phyloP scores from a whole-genome alignment of 176 grass and related monocot genomes.

The Ensete glaucum region DNA sequence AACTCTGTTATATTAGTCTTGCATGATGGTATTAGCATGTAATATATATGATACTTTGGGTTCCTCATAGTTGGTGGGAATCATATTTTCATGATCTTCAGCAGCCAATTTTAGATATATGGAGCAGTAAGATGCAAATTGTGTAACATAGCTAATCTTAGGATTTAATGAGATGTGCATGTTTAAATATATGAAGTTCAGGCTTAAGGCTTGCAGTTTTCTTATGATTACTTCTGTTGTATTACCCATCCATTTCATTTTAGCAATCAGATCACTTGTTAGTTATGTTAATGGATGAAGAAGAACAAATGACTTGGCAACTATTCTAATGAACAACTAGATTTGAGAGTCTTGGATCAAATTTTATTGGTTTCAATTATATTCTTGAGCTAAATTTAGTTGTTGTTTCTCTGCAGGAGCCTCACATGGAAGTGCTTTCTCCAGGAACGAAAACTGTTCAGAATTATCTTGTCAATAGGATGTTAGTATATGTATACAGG shows the following conservation, averaged over 20 bases:
- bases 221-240: neutral
- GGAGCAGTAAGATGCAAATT: neutral
- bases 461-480: conserved; percentile 74
- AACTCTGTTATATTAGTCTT: too few species aligned
- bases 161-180: neutral
- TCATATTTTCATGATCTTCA: neutral
- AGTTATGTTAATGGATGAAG: too few species aligned
- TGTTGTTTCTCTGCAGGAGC: conserved; percentile 51
- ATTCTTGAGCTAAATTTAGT: conserved; percentile 10
- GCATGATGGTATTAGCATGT: too few species aligned
- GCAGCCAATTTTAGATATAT: neutral
- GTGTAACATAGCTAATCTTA: neutral
- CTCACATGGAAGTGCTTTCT: conserved; percentile 86
- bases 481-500: conserved; percentile 75
- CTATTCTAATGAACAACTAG: neutral
- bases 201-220: neutral
- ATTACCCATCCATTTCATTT: neutral
- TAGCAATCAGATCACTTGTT: neutral
- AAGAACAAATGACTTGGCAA: too few species aligned
- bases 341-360: neutral
- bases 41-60: too few species aligned
- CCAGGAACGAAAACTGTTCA: conserved; percentile 61
- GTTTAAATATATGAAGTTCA: neutral
- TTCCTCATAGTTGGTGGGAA: neutral
- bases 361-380: neutral